Evolutionary conservation across 169 alveolate species (phyloP).

Genomic region (Eimeria acervulina): DNA sequence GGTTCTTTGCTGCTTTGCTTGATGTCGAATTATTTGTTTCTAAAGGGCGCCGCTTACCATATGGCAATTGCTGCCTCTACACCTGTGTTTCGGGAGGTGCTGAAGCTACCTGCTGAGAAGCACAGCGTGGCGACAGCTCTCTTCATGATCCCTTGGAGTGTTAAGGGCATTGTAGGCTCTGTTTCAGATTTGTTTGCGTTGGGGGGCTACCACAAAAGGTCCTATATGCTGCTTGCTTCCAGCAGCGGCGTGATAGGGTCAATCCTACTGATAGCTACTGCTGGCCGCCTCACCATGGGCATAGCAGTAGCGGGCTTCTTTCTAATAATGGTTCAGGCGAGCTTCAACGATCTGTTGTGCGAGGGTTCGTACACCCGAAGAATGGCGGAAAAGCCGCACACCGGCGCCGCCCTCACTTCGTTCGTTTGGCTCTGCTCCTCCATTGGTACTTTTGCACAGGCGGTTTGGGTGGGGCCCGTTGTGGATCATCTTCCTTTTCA

Average conservation of each 20-base stretch:
- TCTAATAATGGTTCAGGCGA: constrained; percentile 77
- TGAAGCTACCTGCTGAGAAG: constrained; percentile 78
- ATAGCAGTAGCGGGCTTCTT: constrained; percentile 74
- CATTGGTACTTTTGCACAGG: constrained; percentile 74
- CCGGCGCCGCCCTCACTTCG: constrained; percentile 78
- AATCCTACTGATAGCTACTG: constrained; percentile 26
- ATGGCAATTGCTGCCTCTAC: constrained; percentile 75
- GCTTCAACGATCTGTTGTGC: constrained; percentile 79
- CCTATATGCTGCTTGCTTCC: constrained; percentile 75
- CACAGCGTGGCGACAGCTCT: constrained; percentile 82
- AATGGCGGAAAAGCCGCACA: constrained; percentile 82
- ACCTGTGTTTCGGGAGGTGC: constrained; percentile 80
- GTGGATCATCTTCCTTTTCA: constrained; percentile 78
- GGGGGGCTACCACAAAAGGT: constrained; percentile 81
- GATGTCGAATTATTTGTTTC: constrained; percentile 70
- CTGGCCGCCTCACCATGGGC: constrained; percentile 49
- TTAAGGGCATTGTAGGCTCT: constrained; percentile 81
- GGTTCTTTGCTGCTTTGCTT: constrained; percentile 49
- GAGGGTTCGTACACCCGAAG: constrained; percentile 80
- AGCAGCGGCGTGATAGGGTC: constrained; percentile 80
- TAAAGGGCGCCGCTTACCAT: constrained; percentile 78
- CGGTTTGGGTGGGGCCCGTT: constrained; percentile 83
- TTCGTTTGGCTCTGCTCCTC: constrained; percentile 82
- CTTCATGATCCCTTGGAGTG: constrained; percentile 82
- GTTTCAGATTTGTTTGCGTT: constrained; percentile 80